Evolutionary conservation across 2,329 filamentous ascomycete genomes (phyloP).

Genomic region (Diaporthe sp.): DNA sequence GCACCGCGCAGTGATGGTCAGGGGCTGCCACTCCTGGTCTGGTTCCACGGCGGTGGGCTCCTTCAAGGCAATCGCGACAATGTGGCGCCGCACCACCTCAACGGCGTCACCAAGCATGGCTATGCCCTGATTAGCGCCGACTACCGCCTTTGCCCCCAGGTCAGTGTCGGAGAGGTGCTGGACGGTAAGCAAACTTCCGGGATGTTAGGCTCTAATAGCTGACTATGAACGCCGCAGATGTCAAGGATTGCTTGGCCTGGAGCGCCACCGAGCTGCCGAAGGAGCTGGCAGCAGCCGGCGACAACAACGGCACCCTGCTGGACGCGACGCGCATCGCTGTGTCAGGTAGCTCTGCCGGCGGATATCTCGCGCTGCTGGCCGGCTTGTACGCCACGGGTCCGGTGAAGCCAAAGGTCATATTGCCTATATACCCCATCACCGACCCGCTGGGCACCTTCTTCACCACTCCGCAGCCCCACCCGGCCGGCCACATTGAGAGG

Average conservation of each 20-base stretch:
- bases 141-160: conserved; percentile 19
- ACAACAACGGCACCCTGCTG: neutral
- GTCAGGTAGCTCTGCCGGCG: neutral
- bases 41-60: conserved; percentile 20
- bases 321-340: conserved; percentile 13
- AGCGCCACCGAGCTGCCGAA: neutral
- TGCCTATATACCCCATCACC: conserved; percentile 22
- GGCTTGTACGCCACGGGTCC: conserved; percentile 11
- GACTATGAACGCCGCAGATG: neutral
- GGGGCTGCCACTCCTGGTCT: neutral
- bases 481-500: neutral
- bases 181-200: neutral
- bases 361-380: conserved; percentile 4
- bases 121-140: conserved; percentile 4
- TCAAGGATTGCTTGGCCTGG: conserved; percentile 4
- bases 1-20: neutral
- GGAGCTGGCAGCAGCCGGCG: neutral
- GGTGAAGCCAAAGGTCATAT: neutral
- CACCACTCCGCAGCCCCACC: conserved; percentile 13
- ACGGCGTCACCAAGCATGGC: conserved; percentile 19
- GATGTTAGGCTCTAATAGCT: too few relatives aligned
- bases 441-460: conserved; percentile 18
- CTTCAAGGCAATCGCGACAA: conserved; percentile 9
- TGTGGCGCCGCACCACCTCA: conserved; percentile 7
- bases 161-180: neutral